A percentile compares a stretch with the other conserved stretches of the same genome.
Evolutionary conservation across 192 early-diverging fungal genomes (phyloP).

Genomic region (Phycomyces nitens): DNA sequence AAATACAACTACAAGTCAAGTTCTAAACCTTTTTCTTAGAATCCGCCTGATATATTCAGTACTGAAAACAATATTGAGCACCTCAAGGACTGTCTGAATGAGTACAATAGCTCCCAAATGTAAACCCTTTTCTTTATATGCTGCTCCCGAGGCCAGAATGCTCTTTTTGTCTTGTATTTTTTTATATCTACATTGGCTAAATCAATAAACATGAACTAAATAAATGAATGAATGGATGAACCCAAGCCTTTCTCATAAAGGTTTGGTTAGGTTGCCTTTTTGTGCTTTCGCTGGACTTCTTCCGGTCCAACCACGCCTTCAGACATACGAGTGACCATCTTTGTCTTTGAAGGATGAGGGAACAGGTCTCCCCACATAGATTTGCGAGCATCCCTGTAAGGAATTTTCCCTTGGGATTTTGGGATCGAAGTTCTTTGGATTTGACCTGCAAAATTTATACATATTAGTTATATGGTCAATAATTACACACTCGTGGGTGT

Average conservation of each 20-base stretch:
- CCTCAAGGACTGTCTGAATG: conserved; percentile 7
- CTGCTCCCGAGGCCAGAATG: no score
- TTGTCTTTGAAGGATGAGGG: conserved; percentile 66
- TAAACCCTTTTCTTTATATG: not conserved
- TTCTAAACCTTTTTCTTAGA: not conserved
- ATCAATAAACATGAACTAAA: not conserved
- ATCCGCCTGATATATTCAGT: not conserved
- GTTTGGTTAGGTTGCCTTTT: not conserved
- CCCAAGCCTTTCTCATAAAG: not conserved
- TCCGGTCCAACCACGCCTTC: conserved; percentile 4
- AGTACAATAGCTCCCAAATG: not conserved
- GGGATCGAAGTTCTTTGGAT: conserved; percentile 70
- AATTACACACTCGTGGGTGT: not conserved
- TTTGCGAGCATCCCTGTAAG: conserved; percentile 74
- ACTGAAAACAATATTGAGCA: conserved; percentile 4
- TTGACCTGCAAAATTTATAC: conserved; percentile 24
- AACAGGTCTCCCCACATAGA: conserved; percentile 81
- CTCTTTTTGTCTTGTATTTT: not conserved
- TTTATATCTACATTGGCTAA: conserved; percentile 4
- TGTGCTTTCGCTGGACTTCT: not conserved
- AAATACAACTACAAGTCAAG: not conserved
- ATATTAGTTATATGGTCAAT: not conserved
- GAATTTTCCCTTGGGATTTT: conserved; percentile 64
- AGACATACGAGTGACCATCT: conserved; percentile 15
- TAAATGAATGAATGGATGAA: not conserved